Base-by-base conservation (phyloP, 225 moss, liverwort and hornwort genomes). In the Bryum argenteum region DNA sequence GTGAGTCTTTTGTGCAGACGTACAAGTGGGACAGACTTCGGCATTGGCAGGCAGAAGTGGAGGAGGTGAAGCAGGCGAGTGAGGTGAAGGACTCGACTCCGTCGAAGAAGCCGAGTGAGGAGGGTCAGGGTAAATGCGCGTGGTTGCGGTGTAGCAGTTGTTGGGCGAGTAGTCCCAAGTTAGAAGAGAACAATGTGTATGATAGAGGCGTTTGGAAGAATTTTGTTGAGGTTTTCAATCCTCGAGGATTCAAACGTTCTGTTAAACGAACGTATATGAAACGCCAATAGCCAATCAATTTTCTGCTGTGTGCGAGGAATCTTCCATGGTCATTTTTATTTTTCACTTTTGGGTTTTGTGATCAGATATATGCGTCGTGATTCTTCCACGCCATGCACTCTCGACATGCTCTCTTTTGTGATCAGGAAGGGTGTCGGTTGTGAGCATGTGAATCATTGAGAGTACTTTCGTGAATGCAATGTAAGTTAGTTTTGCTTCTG, bases 21-120 rank as follows among this genome's bases (percentile, higher is more conserved):
- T 95, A 95, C 79, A 95, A 95, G 71, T 89, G 95, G 95, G 95
- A 93, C n/a, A 72, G 75, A 22, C 80, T 83, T 58, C 85, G 82
- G 55, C 88, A 83, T 77, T 91, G 91, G 86, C 81, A 89, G 82
- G 88, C 88, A 13, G 83, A 88, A 73, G 77, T 81, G 71, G 91
- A 86, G 50, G 80, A 79, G 76, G 70, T 63, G 7, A 78, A 84
- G 78, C 75, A 87, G 12, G 56, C 82, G 16, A 79, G 72, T 69
- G 87, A 86, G 73, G 71, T 20, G 47, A 79, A 66, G 33, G 80
- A 77, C 65, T 53, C 74, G 16, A 26, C 26, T 26, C 19, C 58
- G 17, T 58, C 60, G 24, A 41, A 55, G 42, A 69, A n/a, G 38
- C 20, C 21, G 23, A 61, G 50, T 18, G 48, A 77, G 8, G 40